Evolutionary conservation across 345 rosid species (phyloP).

Genomic region (Acer saccharum): DNA sequence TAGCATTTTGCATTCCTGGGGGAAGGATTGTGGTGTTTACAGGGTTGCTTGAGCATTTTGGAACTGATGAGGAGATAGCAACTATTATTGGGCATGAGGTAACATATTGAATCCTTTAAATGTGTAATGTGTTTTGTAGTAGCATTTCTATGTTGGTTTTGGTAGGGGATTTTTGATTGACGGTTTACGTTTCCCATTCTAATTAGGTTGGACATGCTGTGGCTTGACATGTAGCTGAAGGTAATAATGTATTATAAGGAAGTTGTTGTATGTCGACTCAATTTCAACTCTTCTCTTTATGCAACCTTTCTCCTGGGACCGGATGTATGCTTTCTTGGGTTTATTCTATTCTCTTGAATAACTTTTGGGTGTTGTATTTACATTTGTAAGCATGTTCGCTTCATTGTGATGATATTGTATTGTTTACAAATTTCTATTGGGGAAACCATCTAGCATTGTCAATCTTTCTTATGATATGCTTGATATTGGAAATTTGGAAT

Average conservation of each 20-base stretch:
- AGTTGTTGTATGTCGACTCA: slow-evolving; percentile 72
- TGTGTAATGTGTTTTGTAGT: neutral
- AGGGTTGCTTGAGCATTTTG: slow-evolving; percentile 68
- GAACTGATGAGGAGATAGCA: slow-evolving; percentile 82
- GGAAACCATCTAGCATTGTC: neutral
- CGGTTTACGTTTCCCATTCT: slow-evolving; percentile 21
- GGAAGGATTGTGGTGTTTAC: slow-evolving; percentile 90
- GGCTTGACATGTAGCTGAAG: slow-evolving; percentile 84
- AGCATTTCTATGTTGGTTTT: neutral
- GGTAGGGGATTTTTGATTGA: neutral
- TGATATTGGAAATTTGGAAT: neutral
- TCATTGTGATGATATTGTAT: neutral
- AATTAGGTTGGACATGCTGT: slow-evolving; percentile 88
- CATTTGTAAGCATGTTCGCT: neutral
- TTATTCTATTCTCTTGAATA: slow-evolving; percentile 11
- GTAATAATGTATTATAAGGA: too few species aligned
- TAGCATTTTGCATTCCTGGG: slow-evolving; percentile 86
- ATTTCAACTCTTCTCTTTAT: slow-evolving; percentile 75
- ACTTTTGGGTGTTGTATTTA: neutral
- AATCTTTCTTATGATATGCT: slow-evolving; percentile 2
- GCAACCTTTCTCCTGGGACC: slow-evolving; percentile 71
- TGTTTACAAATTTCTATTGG: neutral
- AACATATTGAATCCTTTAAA: neutral
- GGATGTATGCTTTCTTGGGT: slow-evolving; percentile 51
- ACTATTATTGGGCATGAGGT: slow-evolving; percentile 94